Evolutionary conservation across 768 basidiomycete species (phyloP).

Genomic region (button mushroom (Agaricus bisporus)): DNA sequence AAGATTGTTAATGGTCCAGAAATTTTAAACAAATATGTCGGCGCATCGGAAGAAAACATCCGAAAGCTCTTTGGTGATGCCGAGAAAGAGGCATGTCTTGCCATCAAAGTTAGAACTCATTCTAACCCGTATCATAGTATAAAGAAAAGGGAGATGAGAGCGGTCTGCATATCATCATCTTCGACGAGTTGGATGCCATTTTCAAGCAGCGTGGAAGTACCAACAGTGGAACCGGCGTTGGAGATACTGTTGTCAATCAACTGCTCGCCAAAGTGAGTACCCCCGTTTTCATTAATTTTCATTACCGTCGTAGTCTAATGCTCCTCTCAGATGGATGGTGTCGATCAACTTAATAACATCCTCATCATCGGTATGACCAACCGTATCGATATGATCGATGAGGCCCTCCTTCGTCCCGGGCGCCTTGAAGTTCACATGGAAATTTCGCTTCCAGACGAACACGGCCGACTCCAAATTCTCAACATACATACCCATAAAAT

Average conservation of each 20-base stretch:
- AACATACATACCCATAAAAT: conserved; percentile 95
- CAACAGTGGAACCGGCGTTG: conserved; percentile 89
- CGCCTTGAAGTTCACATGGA: conserved; percentile 99
- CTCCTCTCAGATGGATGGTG: conserved; percentile 88
- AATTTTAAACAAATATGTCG: conserved; percentile 95
- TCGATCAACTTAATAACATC: conserved; percentile 97
- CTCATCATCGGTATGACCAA: conserved; percentile 99
- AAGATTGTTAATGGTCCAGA: conserved; percentile 99
- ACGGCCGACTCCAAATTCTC: conserved; percentile 89
- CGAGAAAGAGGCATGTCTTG: conserved; percentile 61
- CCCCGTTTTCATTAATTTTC: neutral
- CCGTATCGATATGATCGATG: conserved; percentile 97
- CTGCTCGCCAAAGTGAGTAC: conserved; percentile 81
- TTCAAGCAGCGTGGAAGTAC: conserved; percentile 98
- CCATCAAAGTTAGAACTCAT: neutral
- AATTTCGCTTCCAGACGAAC: conserved; percentile 93
- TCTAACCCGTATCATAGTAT: conserved; percentile 38
- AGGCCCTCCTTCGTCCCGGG: conserved; percentile 93
- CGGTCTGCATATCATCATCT: conserved; percentile 98
- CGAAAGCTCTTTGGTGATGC: conserved; percentile 97
- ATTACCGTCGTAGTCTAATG: neutral
- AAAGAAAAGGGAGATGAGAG: conserved; percentile 97
- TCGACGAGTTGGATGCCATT: conserved; percentile 97
- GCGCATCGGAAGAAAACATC: conserved; percentile 96
- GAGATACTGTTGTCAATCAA: conserved; percentile 99